A percentile compares a stretch with the other conserved stretches of the same genome.
Evolutionary conservation across 2,329 filamentous ascomycete genomes (phyloP).

Genomic region (Colletotrichum eleusines): DNA sequence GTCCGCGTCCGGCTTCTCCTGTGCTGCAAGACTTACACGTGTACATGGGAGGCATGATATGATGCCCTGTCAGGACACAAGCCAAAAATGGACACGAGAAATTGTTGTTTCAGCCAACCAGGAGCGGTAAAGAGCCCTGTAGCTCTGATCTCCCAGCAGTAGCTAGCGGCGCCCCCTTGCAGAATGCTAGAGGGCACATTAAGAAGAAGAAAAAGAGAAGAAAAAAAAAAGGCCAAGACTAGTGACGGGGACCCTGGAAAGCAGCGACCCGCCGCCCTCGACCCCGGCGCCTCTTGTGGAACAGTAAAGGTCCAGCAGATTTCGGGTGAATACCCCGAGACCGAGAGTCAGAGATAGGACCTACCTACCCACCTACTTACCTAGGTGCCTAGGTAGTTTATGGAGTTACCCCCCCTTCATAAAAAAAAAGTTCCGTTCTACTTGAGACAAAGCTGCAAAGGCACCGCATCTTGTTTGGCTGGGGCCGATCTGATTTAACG

Average conservation of each 20-base stretch:
- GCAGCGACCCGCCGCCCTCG: constrained; percentile 24
- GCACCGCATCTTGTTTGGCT: constrained; percentile 19
- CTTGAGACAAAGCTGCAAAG: constrained; percentile 29
- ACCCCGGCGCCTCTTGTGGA: constrained; percentile 12
- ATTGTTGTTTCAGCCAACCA: constrained; percentile 43
- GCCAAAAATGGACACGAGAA: constrained; percentile 44
- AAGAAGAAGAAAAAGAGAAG: constrained; percentile 24
- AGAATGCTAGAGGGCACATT: constrained; percentile 23
- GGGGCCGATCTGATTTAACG: constrained; percentile 24
- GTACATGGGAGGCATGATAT: too few species aligned
- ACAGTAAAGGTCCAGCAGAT: background rate
- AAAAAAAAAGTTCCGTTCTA: constrained; percentile 27
- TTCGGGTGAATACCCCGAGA: constrained; percentile 3
- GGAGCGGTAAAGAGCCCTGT: constrained; percentile 32
- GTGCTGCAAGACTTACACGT: constrained; percentile 31
- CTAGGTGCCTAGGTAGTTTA: too few species aligned
- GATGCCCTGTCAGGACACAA: constrained; percentile 24
- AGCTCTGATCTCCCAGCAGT: constrained; percentile 35
- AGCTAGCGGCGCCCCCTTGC: constrained; percentile 34
- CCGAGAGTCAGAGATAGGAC: background rate
- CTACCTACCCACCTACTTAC: too few species aligned
- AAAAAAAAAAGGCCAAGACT: constrained; percentile 18
- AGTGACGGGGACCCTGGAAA: constrained; percentile 26
- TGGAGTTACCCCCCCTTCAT: background rate
- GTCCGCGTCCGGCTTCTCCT: constrained; percentile 19